These are phyloP conservation scores for Dianthus caryophyllus DNA, from an alignment of 148 eudicot species.

Conservation along the genomic window DNA sequence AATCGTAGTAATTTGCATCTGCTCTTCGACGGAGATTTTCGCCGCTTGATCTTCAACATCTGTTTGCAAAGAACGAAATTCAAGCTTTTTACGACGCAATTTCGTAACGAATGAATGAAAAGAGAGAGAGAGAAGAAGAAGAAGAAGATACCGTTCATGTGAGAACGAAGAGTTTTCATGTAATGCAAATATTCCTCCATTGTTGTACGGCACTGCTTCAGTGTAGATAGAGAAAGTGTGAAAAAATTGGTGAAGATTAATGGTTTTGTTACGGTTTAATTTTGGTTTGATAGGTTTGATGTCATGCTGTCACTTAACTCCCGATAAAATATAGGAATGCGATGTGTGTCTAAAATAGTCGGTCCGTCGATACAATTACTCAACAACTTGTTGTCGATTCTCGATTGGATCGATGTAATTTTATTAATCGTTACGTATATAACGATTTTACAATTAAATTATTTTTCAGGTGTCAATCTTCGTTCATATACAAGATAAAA, in stretches of 20 bases:
- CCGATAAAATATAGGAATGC: no score
- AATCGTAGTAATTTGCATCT: conserved; percentile 65
- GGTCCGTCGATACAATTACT: no score
- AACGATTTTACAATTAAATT: no score
- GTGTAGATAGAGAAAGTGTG: background rate
- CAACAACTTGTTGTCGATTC: no score
- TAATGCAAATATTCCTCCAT: conserved; percentile 78
- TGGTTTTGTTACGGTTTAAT: background rate
- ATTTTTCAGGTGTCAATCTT: no score
- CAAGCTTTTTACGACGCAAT: background rate
- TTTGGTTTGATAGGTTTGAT: no score
- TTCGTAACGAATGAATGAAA: background rate
- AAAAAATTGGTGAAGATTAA: background rate
- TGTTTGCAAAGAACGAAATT: conserved; percentile 21
- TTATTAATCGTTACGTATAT: no score
- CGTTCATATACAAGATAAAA: no score
- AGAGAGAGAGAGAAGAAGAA: background rate
- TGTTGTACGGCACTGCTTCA: conserved; percentile 10
- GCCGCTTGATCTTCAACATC: conserved; percentile 96
- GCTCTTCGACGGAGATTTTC: conserved; percentile 70
- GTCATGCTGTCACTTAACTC: no score
- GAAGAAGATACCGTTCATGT: conserved; percentile 53
- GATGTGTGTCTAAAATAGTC: no score
- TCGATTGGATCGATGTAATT: no score
- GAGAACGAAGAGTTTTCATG: conserved; percentile 77